Conservation (phyloP, 2,329 filamentous ascomycete species). For the Ceratocystis huliohia region DNA sequence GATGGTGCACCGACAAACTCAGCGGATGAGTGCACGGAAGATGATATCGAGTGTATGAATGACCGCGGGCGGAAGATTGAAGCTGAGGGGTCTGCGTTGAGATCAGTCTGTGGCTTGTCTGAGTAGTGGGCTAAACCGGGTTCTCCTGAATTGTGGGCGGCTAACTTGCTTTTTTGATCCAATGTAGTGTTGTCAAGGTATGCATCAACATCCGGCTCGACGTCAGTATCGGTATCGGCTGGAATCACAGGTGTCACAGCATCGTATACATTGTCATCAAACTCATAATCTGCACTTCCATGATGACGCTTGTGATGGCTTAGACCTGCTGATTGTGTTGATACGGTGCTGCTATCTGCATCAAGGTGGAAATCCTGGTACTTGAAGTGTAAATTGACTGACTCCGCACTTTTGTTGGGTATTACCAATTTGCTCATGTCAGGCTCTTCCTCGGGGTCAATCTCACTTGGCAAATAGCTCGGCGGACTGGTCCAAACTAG, state of each 20-base stretch:
- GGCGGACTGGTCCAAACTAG: conserved; percentile 20
- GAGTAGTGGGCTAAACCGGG: background rate
- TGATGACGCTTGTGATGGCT: background rate
- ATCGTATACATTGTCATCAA: background rate
- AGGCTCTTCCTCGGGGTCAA: background rate
- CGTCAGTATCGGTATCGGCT: background rate
- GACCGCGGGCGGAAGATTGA: background rate
- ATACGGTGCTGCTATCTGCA: background rate
- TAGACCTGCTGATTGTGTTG: background rate
- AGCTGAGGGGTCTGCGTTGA: background rate
- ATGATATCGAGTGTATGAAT: background rate
- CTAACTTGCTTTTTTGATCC: background rate
- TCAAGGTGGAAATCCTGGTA: background rate
- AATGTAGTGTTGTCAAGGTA: background rate
- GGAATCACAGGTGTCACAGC: background rate
- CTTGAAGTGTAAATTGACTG: conserved; percentile 3
- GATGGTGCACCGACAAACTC: background rate
- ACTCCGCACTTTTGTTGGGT: background rate
- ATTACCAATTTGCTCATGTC: background rate
- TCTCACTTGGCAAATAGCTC: conserved; percentile 16
- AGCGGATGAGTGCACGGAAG: background rate
- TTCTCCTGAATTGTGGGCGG: background rate
- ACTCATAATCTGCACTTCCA: background rate
- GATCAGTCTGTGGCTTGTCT: background rate
- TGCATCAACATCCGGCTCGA: background rate